Evolutionary conservation across 2,329 filamentous ascomycete species (phyloP).

Genomic region (Dendrostoma leiphaemia): DNA sequence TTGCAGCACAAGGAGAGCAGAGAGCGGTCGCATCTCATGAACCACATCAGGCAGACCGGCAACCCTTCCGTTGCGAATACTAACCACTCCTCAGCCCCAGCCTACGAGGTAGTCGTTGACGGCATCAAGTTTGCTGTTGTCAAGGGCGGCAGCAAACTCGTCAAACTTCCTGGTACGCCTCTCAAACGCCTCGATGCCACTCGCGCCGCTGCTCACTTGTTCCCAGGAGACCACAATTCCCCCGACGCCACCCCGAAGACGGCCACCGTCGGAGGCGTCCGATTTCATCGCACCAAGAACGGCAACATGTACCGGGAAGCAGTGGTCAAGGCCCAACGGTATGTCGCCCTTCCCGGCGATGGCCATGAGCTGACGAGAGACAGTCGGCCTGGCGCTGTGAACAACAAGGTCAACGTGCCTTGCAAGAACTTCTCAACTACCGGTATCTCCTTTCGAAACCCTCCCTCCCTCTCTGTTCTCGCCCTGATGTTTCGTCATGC

Average conservation of each 20-base stretch:
- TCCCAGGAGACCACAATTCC: constrained; percentile 56
- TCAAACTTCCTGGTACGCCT: constrained; percentile 63
- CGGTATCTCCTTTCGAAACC: constrained; percentile 53
- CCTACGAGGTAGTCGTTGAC: constrained; percentile 65
- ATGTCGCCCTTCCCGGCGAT: constrained; percentile 36
- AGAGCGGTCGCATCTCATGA: constrained; percentile 59
- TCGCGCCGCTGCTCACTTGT: constrained; percentile 26
- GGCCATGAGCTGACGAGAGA: constrained; percentile 37
- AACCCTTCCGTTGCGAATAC: constrained; percentile 23
- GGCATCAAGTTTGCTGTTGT: constrained; percentile 72
- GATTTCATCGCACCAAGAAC: constrained; percentile 81
- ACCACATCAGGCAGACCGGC: constrained; percentile 39
- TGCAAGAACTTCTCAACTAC: constrained; percentile 72
- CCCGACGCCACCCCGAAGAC: constrained; percentile 72
- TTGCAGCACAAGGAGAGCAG: constrained; percentile 50
- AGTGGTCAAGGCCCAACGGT: constrained; percentile 74
- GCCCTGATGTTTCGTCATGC: not conserved
- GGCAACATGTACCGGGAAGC: constrained; percentile 82
- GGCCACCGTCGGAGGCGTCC: constrained; percentile 70
- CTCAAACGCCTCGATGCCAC: not conserved
- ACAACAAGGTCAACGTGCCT: constrained; percentile 71
- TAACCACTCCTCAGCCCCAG: constrained; percentile 33
- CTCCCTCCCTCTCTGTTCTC: constrained; percentile 5
- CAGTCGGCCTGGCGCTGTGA: constrained; percentile 53
- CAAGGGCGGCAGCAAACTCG: constrained; percentile 78